Conservation (phyloP, 2,329 filamentous ascomycete genomes). For the Aurifilum marmelostoma region DNA sequence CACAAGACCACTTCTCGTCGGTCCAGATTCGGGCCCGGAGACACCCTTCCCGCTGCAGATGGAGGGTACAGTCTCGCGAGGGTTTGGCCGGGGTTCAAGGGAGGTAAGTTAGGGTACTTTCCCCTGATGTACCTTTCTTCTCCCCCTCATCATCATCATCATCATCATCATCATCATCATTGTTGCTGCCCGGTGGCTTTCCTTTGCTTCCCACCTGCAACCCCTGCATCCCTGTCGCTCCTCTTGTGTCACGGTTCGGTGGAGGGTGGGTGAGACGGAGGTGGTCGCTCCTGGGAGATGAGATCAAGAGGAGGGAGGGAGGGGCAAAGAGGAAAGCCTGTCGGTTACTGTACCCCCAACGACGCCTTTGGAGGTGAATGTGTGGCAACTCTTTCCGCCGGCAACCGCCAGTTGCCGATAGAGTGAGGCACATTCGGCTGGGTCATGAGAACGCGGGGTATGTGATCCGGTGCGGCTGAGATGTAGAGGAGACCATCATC, state of each 20-base stretch:
- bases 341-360: neutral
- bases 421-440: slow-evolving; percentile 9
- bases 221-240: neutral
- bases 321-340: neutral
- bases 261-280: neutral
- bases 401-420: slow-evolving; percentile 24
- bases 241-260: neutral
- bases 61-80: slow-evolving; percentile 85
- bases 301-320: neutral
- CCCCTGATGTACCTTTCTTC: neutral
- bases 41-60: slow-evolving; percentile 82
- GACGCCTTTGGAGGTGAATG: neutral
- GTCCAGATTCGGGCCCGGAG: slow-evolving; percentile 72
- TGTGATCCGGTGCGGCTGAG: slow-evolving; percentile 8
- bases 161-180: neutral
- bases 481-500: slow-evolving; percentile 6
- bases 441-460: neutral
- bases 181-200: neutral
- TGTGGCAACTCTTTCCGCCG: slow-evolving; percentile 9
- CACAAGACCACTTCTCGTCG: slow-evolving; percentile 70
- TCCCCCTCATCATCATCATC: neutral
- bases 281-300: neutral
- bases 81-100: slow-evolving; percentile 91
- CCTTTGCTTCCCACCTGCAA: neutral
- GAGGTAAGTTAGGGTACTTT: slow-evolving; percentile 60